Conservation (phyloP, 208 protist species). For the Eutreptiella sp. region DNA sequence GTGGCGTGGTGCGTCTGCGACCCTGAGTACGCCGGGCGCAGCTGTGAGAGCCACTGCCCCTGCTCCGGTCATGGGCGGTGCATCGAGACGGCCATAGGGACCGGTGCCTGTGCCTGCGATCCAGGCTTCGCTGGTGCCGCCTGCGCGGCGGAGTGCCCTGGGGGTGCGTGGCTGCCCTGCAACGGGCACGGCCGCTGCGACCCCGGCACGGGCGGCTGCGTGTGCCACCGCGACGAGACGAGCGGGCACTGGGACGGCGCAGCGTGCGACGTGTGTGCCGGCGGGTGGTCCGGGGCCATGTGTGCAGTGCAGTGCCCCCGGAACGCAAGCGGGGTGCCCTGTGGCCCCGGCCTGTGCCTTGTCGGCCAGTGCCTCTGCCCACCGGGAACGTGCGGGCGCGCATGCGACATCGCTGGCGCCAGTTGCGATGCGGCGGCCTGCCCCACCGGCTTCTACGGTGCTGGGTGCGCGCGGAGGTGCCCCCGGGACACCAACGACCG, state of each 20-base stretch:
- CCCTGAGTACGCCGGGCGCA: background rate
- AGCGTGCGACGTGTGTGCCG: conserved; percentile 5
- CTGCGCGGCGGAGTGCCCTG: conserved; percentile 17
- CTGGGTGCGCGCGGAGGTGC: conserved; percentile 11
- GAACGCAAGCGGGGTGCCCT: too few species aligned
- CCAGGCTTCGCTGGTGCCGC: conserved; percentile 12
- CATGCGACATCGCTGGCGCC: too few species aligned
- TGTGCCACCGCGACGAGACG: conserved; percentile 1
- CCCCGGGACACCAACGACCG: background rate
- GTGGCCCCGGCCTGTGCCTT: too few species aligned
- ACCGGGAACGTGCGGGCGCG: too few species aligned
- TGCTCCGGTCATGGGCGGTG: conserved; percentile 15
- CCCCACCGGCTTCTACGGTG: conserved; percentile 16
- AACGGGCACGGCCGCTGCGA: background rate
- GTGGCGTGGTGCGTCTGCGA: background rate
- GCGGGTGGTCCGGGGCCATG: conserved; percentile 8
- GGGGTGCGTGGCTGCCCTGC: too few species aligned
- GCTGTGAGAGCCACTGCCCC: conserved; percentile 19
- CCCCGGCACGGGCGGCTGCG: background rate
- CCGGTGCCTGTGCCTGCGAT: conserved; percentile 14
- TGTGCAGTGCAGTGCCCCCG: conserved; percentile 5
- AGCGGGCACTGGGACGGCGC: conserved; percentile 17
- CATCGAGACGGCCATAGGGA: conserved; percentile 11
- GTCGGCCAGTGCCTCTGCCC: too few species aligned
- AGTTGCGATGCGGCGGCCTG: too few species aligned